phyloP scores from a whole-genome alignment of 2,329 filamentous ascomycete genomes.

The Trichoderma sp. region DNA sequence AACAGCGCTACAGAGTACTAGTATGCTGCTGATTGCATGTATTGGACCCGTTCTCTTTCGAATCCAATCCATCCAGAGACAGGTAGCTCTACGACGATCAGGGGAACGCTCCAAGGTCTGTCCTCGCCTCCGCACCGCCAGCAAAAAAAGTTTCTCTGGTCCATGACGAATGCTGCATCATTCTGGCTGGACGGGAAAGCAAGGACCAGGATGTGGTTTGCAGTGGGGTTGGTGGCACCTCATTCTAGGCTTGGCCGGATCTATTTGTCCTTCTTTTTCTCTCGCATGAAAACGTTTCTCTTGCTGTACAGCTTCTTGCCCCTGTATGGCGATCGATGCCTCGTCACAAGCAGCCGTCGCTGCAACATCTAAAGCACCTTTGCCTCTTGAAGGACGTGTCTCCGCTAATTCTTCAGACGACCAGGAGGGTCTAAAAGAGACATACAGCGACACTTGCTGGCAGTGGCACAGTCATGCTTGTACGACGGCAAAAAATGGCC shows the following conservation, averaged over 20 bases:
- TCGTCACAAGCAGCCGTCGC: not conserved
- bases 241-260: not conserved
- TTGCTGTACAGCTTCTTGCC: not conserved
- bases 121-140: not conserved
- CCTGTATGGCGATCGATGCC: not conserved
- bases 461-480: not conserved
- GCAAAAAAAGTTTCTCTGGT: slow-evolving; percentile 1
- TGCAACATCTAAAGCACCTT: not conserved
- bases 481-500: not conserved
- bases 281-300: not conserved
- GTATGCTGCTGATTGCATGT: no score
- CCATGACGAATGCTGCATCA: slow-evolving; percentile 18
- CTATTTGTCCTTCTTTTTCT: not conserved
- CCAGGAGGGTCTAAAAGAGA: not conserved
- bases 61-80: slow-evolving; percentile 1
- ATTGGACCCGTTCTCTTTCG: not conserved
- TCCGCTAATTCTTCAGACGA: not conserved
- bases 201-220: slow-evolving; percentile 7
- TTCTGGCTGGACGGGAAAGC: slow-evolving; percentile 17
- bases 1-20: not conserved
- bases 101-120: slow-evolving; percentile 3
- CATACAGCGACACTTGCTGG: not conserved
- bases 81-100: slow-evolving; percentile 5
- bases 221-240: slow-evolving; percentile 8
- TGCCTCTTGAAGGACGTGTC: not conserved